phyloP scores from a whole-genome alignment of 352 stramenopile species.

The Phytopythium vexans region DNA sequence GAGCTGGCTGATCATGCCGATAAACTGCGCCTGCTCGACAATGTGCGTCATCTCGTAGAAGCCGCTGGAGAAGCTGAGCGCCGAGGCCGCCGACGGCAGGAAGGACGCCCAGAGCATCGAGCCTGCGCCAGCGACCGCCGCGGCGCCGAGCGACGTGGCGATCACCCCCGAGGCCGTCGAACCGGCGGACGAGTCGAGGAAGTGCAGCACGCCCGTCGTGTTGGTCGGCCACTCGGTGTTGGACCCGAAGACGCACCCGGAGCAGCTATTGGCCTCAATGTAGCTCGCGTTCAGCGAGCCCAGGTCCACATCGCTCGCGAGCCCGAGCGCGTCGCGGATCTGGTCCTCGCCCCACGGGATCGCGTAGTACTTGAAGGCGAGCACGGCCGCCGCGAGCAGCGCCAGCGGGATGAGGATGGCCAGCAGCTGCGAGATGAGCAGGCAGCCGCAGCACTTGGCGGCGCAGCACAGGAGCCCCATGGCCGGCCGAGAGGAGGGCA shows the following conservation, averaged over 20 bases:
- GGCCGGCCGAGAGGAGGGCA: background rate
- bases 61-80: conserved; percentile 57
- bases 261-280: conserved; percentile 63
- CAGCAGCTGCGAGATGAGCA: conserved; percentile 68
- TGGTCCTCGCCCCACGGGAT: conserved; percentile 76
- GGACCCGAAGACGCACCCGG: conserved; percentile 74
- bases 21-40: conserved; percentile 83
- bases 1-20: conserved; percentile 80
- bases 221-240: conserved; percentile 83
- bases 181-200: conserved; percentile 70
- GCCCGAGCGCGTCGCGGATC: conserved; percentile 49
- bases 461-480: conserved; percentile 54
- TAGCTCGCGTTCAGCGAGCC: conserved; percentile 44
- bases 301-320: conserved; percentile 46
- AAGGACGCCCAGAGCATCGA: conserved; percentile 76
- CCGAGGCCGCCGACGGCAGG: conserved; percentile 57
- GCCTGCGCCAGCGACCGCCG: conserved; percentile 39
- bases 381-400: conserved; percentile 44
- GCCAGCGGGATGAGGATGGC: conserved; percentile 52
- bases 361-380: conserved; percentile 68
- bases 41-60: conserved; percentile 89
- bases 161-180: conserved; percentile 59
- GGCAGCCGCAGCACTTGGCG: conserved; percentile 76
- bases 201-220: conserved; percentile 61
- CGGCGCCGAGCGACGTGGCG: conserved; percentile 63